Evolutionary conservation across 2,329 filamentous ascomycete species (phyloP), one percentile per base, ranked within the genome.

Genomic region (Chrysoporthe austroafricana): DNA sequence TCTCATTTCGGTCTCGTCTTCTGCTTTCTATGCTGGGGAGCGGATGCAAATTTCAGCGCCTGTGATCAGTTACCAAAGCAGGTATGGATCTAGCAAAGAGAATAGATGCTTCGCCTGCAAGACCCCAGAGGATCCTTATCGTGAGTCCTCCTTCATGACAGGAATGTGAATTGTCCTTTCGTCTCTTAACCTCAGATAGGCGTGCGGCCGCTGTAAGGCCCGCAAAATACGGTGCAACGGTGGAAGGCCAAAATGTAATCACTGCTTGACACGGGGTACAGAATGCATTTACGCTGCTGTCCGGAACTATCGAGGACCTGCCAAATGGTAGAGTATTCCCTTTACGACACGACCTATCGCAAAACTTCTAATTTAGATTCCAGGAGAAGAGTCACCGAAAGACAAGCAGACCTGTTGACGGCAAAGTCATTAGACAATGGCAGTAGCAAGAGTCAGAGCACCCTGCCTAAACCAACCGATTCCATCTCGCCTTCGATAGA

Each of bases 141-240:
- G 61, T 63, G 46, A 63, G 61, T 48, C 18, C 34, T 14, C 34
- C 9, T 52, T 50, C 13, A 36, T 18, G 13, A 39, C 11, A 18
- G 11, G 18, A 14, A 11, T 14, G 5, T n/a, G 50, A 26, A 26
- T 9, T 11, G 4, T 54, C 21, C 26, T 18, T 14, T 9, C 26
- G 4, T 26, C 26, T 50, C 21, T 21, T 16, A 18, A 36, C 44
- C 1, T 48, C 18, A 16, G 1, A 4, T 48, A 66, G 64, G 64
- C 64, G n/a, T 66, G 64, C 52, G 34, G 14, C 14, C 64, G 64
- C 7, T 66, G 64, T 36, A 66, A 60, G 21, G 16, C 64, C 14
- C 58, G 58, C 14, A 66, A 66, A 16, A 44, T 46, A 34, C 58
- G 64, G 7, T 66, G 64, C 36, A 48, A 66, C 32, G 64, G 64